A percentile compares a stretch with the other conserved stretches of the same genome.
phyloP scores from a whole-genome alignment of 768 basidiomycete genomes.

The Kwoniella sp. region DNA sequence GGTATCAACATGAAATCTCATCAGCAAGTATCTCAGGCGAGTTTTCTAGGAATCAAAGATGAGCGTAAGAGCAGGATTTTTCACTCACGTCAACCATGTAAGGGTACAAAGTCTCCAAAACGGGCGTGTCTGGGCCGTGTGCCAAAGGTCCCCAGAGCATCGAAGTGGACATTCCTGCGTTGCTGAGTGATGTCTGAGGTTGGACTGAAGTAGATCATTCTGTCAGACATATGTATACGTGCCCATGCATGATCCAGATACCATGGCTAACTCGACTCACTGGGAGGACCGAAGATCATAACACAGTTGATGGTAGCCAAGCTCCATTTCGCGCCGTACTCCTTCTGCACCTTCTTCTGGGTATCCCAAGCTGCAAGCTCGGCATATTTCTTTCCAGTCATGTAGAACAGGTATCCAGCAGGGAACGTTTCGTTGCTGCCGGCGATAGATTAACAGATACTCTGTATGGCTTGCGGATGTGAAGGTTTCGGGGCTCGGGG shows the following conservation, averaged over 20 bases:
- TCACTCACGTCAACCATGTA: conserved; percentile 29
- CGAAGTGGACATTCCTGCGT: conserved; percentile 34
- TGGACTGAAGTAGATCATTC: conserved; percentile 19
- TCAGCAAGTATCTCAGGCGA: too few species aligned
- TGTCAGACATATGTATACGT: background rate
- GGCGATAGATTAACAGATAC: background rate
- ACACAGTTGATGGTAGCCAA: conserved; percentile 37
- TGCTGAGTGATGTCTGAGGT: conserved; percentile 20
- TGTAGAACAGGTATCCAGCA: conserved; percentile 21
- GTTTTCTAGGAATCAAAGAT: too few species aligned
- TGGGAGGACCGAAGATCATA: conserved; percentile 31
- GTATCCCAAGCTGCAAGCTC: conserved; percentile 44
- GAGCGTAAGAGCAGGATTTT: too few species aligned
- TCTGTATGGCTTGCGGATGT: too few species aligned
- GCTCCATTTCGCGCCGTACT: conserved; percentile 18
- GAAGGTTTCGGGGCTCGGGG: too few species aligned
- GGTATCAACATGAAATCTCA: background rate
- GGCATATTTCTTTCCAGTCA: conserved; percentile 45
- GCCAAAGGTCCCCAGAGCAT: conserved; percentile 21
- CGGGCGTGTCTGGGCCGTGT: conserved; percentile 18
- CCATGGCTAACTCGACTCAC: conserved; percentile 16
- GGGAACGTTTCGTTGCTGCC: conserved; percentile 2
- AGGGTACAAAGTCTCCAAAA: conserved; percentile 19
- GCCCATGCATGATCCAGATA: background rate
- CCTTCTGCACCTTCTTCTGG: conserved; percentile 24